A percentile compares a stretch with the other conserved stretches of the same genome.
Evolutionary conservation across 805 yeast genomes (phyloP).

Genomic region (Aciculoconidium aculeatum): DNA sequence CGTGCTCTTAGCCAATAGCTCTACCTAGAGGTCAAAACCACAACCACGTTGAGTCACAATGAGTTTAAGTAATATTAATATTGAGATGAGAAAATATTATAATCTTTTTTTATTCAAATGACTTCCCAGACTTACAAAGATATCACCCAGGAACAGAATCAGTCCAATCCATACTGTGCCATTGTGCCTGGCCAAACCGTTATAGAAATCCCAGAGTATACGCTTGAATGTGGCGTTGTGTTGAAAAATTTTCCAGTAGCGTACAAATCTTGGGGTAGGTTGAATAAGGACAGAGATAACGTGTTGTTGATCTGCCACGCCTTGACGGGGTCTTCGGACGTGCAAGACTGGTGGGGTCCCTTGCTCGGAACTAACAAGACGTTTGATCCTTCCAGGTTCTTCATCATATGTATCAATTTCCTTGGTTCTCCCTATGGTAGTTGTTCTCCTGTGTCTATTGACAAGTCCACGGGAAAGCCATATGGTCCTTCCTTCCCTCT

Average conservation of each 20-base stretch:
- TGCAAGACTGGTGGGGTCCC: conserved; percentile 99
- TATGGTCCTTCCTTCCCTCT: conserved; percentile 96
- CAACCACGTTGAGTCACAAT: too few species aligned
- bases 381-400: conserved; percentile 84
- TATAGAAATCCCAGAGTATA: conserved; percentile 67
- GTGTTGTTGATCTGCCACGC: conserved; percentile 94
- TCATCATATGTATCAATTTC: conserved; percentile 85
- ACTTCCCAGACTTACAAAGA: conserved; percentile 23
- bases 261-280: conserved; percentile 90
- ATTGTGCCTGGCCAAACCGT: conserved; percentile 75
- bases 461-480: conserved; percentile 64
- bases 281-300: conserved; percentile 65
- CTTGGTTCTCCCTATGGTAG: conserved; percentile 96
- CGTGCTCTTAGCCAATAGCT: too few species aligned
- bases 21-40: too few species aligned
- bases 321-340: conserved; percentile 91
- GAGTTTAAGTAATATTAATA: too few species aligned
- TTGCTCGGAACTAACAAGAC: conserved; percentile 79
- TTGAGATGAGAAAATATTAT: too few species aligned
- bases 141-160: conserved; percentile 40
- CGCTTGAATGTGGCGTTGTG: conserved; percentile 76
- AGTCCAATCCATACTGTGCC: conserved; percentile 59
- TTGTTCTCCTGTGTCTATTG: conserved; percentile 82
- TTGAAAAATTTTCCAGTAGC: conserved; percentile 81
- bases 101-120: conserved; percentile 3